Percentiles rank a stretch among this genome's conserved stretches.
Conservation (phyloP, 1,139 yeast genomes). For the Protomyces inundatus region DNA sequence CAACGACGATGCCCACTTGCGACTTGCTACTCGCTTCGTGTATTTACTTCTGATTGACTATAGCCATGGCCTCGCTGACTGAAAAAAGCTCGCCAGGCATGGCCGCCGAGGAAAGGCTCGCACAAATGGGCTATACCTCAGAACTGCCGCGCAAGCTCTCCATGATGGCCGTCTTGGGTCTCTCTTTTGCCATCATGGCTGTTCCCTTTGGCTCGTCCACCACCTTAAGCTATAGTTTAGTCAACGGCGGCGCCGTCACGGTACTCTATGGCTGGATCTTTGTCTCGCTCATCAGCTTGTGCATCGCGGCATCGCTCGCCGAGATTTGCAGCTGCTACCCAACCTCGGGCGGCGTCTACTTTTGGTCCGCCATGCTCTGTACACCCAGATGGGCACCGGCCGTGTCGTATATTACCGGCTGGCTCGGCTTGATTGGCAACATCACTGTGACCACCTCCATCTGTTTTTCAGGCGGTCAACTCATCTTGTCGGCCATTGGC, state of each 20-base stretch:
- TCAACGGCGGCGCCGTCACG: slow-evolving; percentile 26
- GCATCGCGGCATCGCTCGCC: slow-evolving; percentile 21
- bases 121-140: slow-evolving; percentile 41
- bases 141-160: slow-evolving; percentile 41
- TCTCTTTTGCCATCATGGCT: slow-evolving; percentile 41
- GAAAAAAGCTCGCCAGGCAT: not conserved
- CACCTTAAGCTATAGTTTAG: slow-evolving; percentile 37
- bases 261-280: slow-evolving; percentile 27
- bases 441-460: slow-evolving; percentile 22
- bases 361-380: slow-evolving; percentile 54
- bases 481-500: slow-evolving; percentile 18
- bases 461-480: slow-evolving; percentile 24
- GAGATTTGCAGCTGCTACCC: slow-evolving; percentile 40
- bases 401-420: slow-evolving; percentile 17
- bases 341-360: slow-evolving; percentile 60
- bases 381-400: slow-evolving; percentile 40
- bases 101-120: slow-evolving; percentile 35
- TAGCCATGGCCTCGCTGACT: not conserved
- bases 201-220: slow-evolving; percentile 43
- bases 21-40: no score
- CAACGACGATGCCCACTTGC: no score
- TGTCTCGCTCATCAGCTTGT: slow-evolving; percentile 33
- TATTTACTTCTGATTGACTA: not conserved
- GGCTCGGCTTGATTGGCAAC: slow-evolving; percentile 25
- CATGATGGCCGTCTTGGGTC: slow-evolving; percentile 40